These are phyloP conservation scores for Sarcocystis neurona DNA, from an alignment of 169 alveolate genomes.

Conservation along the genomic window DNA sequence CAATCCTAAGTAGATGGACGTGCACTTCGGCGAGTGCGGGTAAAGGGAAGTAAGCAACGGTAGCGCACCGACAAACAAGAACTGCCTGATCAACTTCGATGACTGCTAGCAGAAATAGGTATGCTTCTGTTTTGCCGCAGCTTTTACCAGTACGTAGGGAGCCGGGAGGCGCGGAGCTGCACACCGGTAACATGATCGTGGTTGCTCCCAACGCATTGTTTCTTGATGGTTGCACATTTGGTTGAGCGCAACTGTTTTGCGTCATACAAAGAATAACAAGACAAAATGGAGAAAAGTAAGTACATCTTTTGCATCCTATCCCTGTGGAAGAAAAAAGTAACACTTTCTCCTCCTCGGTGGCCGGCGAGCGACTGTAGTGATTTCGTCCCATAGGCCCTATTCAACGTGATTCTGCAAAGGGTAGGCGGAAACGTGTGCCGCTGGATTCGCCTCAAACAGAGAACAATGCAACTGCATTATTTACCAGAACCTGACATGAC, in stretches of 20 bases:
- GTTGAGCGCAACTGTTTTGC: no score
- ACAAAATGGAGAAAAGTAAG: not conserved
- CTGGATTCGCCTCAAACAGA: no score
- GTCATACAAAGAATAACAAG: not conserved
- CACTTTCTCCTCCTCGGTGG: no score
- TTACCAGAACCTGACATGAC: no score
- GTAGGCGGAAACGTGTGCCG: no score
- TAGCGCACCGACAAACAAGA: constrained; percentile 57
- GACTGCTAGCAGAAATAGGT: not conserved
- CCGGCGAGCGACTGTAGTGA: no score
- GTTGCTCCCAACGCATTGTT: no score
- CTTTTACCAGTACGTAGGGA: constrained; percentile 17
- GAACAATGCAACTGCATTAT: no score
- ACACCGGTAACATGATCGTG: not conserved
- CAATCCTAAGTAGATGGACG: constrained; percentile 28
- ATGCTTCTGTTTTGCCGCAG: not conserved
- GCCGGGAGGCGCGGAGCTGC: constrained; percentile 22
- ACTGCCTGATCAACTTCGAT: constrained; percentile 16
- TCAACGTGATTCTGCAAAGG: no score
- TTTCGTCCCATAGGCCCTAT: no score
- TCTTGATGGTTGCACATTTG: no score
- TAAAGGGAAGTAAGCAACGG: not conserved
- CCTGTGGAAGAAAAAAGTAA: no score
- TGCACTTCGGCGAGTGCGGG: not conserved
- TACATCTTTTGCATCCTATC: not conserved